Base-by-base conservation (phyloP, 2,329 filamentous ascomycete species). In the Lasiodiplodia sp. region DNA sequence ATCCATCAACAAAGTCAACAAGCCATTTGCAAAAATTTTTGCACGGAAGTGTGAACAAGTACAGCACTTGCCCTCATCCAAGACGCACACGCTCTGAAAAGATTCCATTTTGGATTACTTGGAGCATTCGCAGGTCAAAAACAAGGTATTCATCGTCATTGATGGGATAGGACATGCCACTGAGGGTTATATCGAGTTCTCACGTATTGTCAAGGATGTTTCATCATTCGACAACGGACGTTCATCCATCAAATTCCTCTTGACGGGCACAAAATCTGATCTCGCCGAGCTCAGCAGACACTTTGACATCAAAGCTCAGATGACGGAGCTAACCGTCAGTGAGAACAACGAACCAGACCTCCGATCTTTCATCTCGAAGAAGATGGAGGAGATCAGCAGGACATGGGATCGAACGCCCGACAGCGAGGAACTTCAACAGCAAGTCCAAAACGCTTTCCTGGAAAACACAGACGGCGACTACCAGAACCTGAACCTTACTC, bases 131-230 rank as follows among this genome's bases (percentile, higher is more conserved):
- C 37, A 44, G 23, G 8, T 10, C 21, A 28, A 16, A 2, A 49
- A 16, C 28, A 25, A 49, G 28, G n/a, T 44, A 16, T 62, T 62
- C 28, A 62, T 62, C 18, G 21, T 62, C 28, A 62, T 62, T 18
- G 58, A 62, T 7, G 58, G 58, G 4, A 62, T 62, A 34, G 58
- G 58, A 4, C 58, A 62, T 34, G 58, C 38, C 16, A 62, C 23
- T 16, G 40, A 62, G 31, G 58, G 49, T 10, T 49, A 49, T 21
- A 12, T 25, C 25, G 38, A 49, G 25, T 44, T 62, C 16, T 31
- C 58, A 14, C 37, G 23, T 6, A 62, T 62, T 14, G 40, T 62
- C 14, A 28, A 18, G 3, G 58, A 62, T 11, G 25, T 62, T 7
- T 11, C 37, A 14, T 31, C 12, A 3, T 62, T 62, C 16, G 58